These are phyloP conservation scores for Penicillium herquei DNA, from an alignment of 495 filamentous ascomycete species.

Conservation along the genomic window DNA sequence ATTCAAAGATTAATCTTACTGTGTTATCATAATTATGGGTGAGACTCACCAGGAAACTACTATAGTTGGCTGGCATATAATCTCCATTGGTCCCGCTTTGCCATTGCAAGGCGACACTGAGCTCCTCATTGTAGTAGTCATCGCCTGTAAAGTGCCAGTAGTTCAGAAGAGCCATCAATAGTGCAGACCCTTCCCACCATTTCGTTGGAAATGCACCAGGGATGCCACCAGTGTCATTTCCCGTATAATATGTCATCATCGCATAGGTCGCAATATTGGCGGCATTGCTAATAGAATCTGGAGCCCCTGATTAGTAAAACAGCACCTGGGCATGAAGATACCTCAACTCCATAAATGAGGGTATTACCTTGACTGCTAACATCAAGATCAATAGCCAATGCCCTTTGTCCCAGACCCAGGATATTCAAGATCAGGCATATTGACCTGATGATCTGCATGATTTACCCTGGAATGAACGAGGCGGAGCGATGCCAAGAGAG, in stretches of 20 bases:
- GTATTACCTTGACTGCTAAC: too few relatives aligned
- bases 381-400: too few relatives aligned
- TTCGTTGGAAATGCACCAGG: conserved; percentile 19
- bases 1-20: too few relatives aligned
- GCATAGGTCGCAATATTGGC: conserved; percentile 12
- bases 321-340: too few relatives aligned
- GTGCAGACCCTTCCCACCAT: conserved; percentile 70
- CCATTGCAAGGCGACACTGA: conserved; percentile 55
- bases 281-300: conserved; percentile 20
- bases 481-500: too few relatives aligned
- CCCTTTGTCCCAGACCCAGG: too few relatives aligned
- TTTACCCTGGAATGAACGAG: too few relatives aligned
- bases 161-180: conserved; percentile 66
- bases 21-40: too few relatives aligned
- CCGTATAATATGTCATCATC: conserved; percentile 18
- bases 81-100: conserved; percentile 60
- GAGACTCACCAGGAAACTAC: conserved; percentile 28
- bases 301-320: not conserved
- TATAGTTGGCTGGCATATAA: conserved; percentile 55
- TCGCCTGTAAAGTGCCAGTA: conserved; percentile 75
- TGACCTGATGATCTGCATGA: too few relatives aligned
- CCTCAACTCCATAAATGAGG: too few relatives aligned
- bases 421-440: too few relatives aligned
- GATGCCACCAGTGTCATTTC: conserved; percentile 19
- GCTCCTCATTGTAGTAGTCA: conserved; percentile 60